Evolutionary conservation across 768 basidiomycete species (phyloP), one percentile per base, ranked within the genome.

Genomic region (Pisolithus albus): DNA sequence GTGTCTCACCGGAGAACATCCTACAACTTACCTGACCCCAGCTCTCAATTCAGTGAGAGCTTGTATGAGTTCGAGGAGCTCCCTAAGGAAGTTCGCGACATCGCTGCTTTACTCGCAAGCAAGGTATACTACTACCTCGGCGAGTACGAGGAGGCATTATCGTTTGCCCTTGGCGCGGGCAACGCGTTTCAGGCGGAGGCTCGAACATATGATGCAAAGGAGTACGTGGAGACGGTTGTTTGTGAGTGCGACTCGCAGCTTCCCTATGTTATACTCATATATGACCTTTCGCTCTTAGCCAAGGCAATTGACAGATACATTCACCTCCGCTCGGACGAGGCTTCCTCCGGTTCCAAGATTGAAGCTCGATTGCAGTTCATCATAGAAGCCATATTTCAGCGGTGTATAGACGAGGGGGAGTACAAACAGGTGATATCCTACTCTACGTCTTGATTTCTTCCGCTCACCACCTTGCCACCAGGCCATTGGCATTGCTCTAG

Each of bases 71-170:
- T 78, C 52, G 76, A 86, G 11, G 81, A 86, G 36, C 76, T 97
- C 7, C 78, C 88, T 0, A 77, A 80, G 56, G 74, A 82, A 47
- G 82, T 86, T 13, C 86, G 88, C 36, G 81, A 88, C 61, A 79
- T 84, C 47, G 94, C 96, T 18, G 92, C 94, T 19, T 75, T 98
- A 47, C 78, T 99, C 26, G 87, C 89, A n/a, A 94, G 92, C 77
- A 98, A 98, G 68, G 89, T 98, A 46, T 98, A 98, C 71, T 98
- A 92, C 72, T 95, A 88, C 77, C 77, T 99, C 46, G 92, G 89
- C 57, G 90, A 92, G 67, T 89, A 95, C 60, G 92, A 94, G 62
- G 96, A 99, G 66, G 91, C 94, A 26, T 79, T 99, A 52, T 86
- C 90, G 11, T 97, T 97, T 63, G 96, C 96, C 19, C 82, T 99